A percentile compares a stretch with the other conserved stretches of the same genome.
Conservation (phyloP, 169 alveolate species). For the Cryptosporidium canis region DNA sequence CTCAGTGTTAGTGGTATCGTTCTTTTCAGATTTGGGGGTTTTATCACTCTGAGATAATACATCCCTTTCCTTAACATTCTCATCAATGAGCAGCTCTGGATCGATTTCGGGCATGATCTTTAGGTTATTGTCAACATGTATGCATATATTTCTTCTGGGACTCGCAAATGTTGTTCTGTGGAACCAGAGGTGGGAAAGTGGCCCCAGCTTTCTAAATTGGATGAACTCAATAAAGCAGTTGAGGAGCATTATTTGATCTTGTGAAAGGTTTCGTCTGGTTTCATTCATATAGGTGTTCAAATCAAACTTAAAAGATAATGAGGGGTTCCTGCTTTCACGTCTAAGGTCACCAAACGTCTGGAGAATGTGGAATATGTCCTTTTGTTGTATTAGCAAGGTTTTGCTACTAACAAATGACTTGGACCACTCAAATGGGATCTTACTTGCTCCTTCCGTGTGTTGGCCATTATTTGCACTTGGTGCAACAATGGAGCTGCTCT, state of each 20-base stretch:
- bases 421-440: background rate
- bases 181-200: conserved; percentile 59
- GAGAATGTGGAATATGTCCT: conserved; percentile 49
- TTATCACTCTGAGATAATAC: background rate
- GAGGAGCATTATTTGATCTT: conserved; percentile 34
- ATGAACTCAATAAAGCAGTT: conserved; percentile 35
- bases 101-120: conserved; percentile 51
- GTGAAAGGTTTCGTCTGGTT: conserved; percentile 16
- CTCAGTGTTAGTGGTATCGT: background rate
- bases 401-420: background rate
- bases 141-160: background rate
- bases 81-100: background rate
- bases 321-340: conserved; percentile 41
- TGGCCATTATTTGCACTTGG: background rate
- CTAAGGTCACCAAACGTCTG: conserved; percentile 16
- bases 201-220: conserved; percentile 25
- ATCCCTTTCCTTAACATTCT: background rate
- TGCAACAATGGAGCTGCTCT: background rate
- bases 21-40: background rate
- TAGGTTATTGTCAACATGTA: conserved; percentile 50
- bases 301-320: background rate
- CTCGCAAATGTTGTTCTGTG: conserved; percentile 53
- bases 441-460: background rate
- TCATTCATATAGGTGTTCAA: conserved; percentile 5
- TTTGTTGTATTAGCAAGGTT: conserved; percentile 52